Conservation (phyloP, 2,329 filamentous ascomycete species). For the Venturia carpophila region DNA sequence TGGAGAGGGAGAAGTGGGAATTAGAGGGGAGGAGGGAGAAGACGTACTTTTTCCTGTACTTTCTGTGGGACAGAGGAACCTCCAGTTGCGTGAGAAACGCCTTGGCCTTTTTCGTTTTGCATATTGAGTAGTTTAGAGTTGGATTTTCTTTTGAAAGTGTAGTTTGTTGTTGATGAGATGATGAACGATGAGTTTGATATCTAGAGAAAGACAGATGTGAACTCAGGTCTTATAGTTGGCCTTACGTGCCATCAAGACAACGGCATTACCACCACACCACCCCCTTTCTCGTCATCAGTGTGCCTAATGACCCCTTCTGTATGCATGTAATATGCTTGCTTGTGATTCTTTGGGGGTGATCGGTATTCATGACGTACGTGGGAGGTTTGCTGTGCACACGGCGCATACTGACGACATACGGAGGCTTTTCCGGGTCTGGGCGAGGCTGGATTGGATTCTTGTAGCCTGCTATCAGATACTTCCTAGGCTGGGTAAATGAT, state of each 20-base stretch:
- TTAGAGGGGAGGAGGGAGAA: neutral
- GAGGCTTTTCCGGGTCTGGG: neutral
- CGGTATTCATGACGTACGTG: neutral
- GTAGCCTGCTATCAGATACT: no score
- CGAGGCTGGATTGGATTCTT: no score
- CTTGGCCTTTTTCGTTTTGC: conserved; percentile 34
- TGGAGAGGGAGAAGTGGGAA: neutral
- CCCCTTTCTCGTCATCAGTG: neutral
- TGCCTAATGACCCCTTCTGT: neutral
- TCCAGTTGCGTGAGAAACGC: conserved; percentile 34
- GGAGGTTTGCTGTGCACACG: neutral
- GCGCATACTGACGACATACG: conserved; percentile 4
- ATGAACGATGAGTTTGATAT: no score
- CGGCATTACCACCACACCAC: neutral
- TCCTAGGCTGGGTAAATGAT: no score
- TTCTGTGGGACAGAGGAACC: conserved; percentile 34
- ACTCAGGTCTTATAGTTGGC: no score
- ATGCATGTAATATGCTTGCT: neutral
- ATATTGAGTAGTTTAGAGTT: conserved; percentile 13
- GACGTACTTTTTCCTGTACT: conserved; percentile 28
- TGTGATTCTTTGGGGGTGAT: neutral
- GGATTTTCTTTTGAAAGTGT: neutral
- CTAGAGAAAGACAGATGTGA: no score
- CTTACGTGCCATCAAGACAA: neutral
- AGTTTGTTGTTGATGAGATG: neutral